phyloP scores from a whole-genome alignment of 2,329 filamentous ascomycete species.

The Exophiala sp. region DNA sequence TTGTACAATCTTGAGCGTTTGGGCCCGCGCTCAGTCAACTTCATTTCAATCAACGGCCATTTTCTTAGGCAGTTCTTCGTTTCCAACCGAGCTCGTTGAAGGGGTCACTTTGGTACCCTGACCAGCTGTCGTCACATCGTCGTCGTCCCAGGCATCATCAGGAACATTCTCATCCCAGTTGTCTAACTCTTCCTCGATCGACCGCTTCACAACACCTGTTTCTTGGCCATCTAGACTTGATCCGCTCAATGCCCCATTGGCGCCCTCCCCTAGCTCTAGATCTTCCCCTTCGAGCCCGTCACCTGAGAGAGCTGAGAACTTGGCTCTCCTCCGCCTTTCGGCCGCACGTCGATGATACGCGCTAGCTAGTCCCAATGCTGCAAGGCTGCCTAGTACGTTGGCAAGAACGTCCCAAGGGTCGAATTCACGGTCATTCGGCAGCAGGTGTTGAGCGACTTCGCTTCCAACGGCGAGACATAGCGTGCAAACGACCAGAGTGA shows the following conservation, averaged over 20 bases:
- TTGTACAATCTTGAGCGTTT: conserved; percentile 11
- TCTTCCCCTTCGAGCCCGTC: conserved; percentile 50
- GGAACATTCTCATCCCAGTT: conserved; percentile 87
- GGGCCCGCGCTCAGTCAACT: neutral
- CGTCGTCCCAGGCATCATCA: conserved; percentile 57
- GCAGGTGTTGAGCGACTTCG: conserved; percentile 53
- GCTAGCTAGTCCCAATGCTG: conserved; percentile 66
- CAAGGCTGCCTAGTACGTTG: conserved; percentile 73
- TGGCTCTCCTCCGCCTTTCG: conserved; percentile 70
- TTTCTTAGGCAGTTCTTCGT: conserved; percentile 28
- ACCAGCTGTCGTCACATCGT: conserved; percentile 34
- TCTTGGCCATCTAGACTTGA: conserved; percentile 24
- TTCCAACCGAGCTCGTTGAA: conserved; percentile 27
- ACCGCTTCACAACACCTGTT: conserved; percentile 32
- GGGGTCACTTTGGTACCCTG: conserved; percentile 29
- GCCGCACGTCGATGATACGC: conserved; percentile 97
- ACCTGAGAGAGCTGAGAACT: conserved; percentile 63
- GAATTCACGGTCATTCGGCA: conserved; percentile 66
- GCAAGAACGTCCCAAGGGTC: conserved; percentile 83
- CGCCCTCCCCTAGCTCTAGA: conserved; percentile 59
- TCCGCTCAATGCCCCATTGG: conserved; percentile 7
- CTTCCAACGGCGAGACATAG: conserved; percentile 52
- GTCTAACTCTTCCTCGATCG: conserved; percentile 75
- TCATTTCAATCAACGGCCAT: conserved; percentile 23
- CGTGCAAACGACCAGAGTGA: conserved; percentile 77